Evolutionary conservation across 176 grass and related monocot species (phyloP).

Genomic region (Triticum timopheevii): DNA sequence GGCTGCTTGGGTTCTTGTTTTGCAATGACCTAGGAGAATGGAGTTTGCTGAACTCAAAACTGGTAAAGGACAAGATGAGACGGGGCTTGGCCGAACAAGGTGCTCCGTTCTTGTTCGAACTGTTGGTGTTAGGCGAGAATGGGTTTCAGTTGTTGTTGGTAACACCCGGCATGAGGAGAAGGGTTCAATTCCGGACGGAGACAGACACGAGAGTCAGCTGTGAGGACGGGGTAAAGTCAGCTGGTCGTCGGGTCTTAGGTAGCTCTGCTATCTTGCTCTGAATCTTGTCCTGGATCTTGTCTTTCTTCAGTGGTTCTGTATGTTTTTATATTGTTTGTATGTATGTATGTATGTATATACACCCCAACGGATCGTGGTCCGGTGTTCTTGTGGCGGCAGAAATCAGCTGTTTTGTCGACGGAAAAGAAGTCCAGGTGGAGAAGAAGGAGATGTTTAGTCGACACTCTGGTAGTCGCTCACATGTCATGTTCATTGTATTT

Average conservation of each 20-base stretch:
- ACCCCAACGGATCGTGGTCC: not conserved
- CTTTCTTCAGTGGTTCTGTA: not conserved
- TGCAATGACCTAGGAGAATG: not conserved
- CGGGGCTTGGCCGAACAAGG: not conserved
- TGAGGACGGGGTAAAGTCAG: not conserved
- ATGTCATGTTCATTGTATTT: not conserved
- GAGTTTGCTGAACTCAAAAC: constrained; percentile 7
- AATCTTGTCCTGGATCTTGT: not conserved
- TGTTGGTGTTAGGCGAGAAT: not conserved
- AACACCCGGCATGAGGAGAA: not conserved
- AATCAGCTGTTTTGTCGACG: not conserved
- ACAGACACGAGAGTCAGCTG: not conserved
- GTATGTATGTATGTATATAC: too few relatives aligned
- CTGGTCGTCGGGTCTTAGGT: not conserved
- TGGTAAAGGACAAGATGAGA: not conserved
- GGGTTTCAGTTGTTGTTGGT: not conserved
- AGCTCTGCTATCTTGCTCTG: not conserved
- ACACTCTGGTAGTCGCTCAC: not conserved
- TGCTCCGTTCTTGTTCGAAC: not conserved
- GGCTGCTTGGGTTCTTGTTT: not conserved
- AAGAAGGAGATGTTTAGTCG: not conserved
- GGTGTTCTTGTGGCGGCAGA: not conserved
- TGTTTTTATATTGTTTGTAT: not conserved
- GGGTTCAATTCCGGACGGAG: not conserved
- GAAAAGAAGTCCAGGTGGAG: not conserved